These are phyloP conservation scores for Jacaranda mimosifolia DNA, from an alignment of 257 asterid genomes.

Conservation along the genomic window DNA sequence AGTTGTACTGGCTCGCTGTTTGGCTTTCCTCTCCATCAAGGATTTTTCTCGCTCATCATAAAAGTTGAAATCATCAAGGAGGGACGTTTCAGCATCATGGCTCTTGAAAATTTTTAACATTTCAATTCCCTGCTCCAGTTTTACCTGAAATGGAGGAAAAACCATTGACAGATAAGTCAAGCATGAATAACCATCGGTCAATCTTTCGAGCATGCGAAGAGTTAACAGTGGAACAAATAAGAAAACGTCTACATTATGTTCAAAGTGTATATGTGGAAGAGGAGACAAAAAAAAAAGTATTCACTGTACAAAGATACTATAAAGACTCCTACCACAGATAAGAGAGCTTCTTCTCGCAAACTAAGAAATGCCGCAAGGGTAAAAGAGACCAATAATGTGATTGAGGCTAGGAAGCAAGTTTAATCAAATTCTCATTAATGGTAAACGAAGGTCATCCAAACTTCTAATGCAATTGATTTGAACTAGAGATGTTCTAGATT, in stretches of 20 bases:
- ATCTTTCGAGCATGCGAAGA: neutral
- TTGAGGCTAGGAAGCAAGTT: neutral
- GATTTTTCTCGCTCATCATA: constrained; percentile 90
- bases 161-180: constrained; percentile 24
- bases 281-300: neutral
- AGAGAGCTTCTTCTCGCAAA: neutral
- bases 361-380: neutral
- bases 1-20: constrained; percentile 60
- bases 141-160: constrained; percentile 63
- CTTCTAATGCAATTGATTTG: neutral
- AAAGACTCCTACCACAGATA: neutral
- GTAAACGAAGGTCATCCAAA: neutral
- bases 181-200: constrained; percentile 2
- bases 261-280: neutral
- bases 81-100: constrained; percentile 87
- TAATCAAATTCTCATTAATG: neutral
- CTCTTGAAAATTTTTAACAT: constrained; percentile 86
- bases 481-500: neutral
- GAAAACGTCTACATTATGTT: neutral
- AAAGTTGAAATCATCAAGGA: constrained; percentile 84
- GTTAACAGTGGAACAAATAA: neutral
- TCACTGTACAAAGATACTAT: neutral
- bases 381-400: neutral
- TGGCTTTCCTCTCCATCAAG: constrained; percentile 78
- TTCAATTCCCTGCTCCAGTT: constrained; percentile 86